Conservation (phyloP, 2,329 filamentous ascomycete species). For the Fusarium sp. region DNA sequence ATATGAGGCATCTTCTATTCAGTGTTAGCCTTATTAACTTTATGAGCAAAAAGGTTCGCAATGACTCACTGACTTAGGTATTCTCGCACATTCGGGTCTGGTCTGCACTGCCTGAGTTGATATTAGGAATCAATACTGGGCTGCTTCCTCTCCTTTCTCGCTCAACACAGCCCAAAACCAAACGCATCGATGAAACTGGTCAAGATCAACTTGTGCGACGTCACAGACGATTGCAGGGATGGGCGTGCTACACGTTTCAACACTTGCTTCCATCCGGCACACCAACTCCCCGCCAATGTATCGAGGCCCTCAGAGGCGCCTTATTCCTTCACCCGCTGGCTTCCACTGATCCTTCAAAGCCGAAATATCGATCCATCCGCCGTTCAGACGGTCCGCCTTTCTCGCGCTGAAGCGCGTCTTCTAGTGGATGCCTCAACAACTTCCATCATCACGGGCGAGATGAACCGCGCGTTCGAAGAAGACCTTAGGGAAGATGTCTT, state of each 20-base stretch:
- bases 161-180: neutral
- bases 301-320: slow-evolving; percentile 41
- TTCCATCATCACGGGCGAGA: slow-evolving; percentile 39
- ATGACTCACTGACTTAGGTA: neutral
- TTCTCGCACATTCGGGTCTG: neutral
- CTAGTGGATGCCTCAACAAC: slow-evolving; percentile 44
- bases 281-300: neutral
- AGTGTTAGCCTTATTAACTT: neutral
- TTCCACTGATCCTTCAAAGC: slow-evolving; percentile 49
- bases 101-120: neutral
- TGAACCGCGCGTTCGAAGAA: slow-evolving; percentile 10
- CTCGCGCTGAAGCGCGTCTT: slow-evolving; percentile 43
- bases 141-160: neutral
- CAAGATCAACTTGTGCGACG: neutral
- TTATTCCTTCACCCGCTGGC: slow-evolving; percentile 54
- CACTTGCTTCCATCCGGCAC: slow-evolving; percentile 12
- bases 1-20: neutral
- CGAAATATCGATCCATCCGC: slow-evolving; percentile 41
- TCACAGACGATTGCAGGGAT: slow-evolving; percentile 14
- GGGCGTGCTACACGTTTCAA: slow-evolving; percentile 12
- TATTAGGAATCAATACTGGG: neutral
- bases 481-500: slow-evolving; percentile 41
- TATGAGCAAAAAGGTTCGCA: neutral
- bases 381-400: slow-evolving; percentile 46
- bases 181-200: neutral